Conservation (phyloP, 177 flowering plant genomes). For the Vitis hybrid region DNA sequence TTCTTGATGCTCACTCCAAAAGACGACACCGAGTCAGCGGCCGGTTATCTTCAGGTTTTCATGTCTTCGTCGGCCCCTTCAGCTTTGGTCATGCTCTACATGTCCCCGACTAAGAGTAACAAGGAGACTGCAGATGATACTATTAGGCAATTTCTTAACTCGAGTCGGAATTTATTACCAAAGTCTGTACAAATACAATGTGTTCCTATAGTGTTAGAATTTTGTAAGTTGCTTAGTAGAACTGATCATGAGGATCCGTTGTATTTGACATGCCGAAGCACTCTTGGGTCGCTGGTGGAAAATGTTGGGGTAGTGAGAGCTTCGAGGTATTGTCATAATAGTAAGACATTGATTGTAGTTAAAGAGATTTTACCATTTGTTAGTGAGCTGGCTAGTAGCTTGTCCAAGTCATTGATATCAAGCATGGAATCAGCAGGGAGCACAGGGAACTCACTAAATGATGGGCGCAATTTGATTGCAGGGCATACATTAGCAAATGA, state of each 20-base stretch:
- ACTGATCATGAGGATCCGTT: constrained; percentile 35
- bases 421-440: constrained; percentile 17
- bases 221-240: constrained; percentile 66
- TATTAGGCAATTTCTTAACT: constrained; percentile 47
- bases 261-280: constrained; percentile 54
- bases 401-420: constrained; percentile 35
- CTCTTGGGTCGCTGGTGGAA: constrained; percentile 63
- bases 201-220: constrained; percentile 63
- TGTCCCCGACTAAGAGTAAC: constrained; percentile 33
- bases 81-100: constrained; percentile 53
- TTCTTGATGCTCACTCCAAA: constrained; percentile 38
- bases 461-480: constrained; percentile 53
- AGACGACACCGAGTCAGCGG: constrained; percentile 27
- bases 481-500: constrained; percentile 21
- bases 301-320: constrained; percentile 23
- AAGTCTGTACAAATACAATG: constrained; percentile 33
- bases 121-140: constrained; percentile 45
- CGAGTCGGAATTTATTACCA: constrained; percentile 18
- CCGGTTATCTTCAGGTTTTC: constrained; percentile 54
- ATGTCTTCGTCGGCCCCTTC: constrained; percentile 42
- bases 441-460: constrained; percentile 19
- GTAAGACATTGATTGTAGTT: constrained; percentile 22
- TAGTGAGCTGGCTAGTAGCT: constrained; percentile 45
- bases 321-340: constrained; percentile 9
- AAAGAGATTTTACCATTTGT: constrained; percentile 69